These are phyloP conservation scores for Solanum hybrid DNA, from an alignment of 305 asterid species.

Conservation along the genomic window DNA sequence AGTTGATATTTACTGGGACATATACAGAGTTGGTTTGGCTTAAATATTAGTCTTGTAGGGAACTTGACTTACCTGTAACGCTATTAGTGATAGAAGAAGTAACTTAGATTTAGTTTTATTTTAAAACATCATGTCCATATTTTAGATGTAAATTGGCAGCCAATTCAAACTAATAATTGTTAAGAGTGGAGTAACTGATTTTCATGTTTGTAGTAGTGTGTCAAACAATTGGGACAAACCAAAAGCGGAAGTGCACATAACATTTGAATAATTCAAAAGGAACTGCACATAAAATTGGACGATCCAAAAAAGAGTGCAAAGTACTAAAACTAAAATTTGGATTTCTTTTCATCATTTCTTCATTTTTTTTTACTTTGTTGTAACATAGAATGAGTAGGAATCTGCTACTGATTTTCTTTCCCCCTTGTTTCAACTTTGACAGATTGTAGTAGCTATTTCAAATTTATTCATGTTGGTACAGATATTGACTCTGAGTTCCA, in stretches of 20 bases:
- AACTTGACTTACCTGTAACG: background rate
- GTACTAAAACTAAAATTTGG: background rate
- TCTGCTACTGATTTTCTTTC: background rate
- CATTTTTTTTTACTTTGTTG: background rate
- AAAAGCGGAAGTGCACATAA: background rate
- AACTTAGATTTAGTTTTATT: background rate
- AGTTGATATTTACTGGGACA: background rate
- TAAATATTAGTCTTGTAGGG: background rate
- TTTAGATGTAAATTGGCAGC: background rate
- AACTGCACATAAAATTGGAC: background rate
- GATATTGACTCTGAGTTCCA: background rate
- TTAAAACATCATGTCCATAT: background rate
- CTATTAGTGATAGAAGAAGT: background rate
- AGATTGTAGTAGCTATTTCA: background rate
- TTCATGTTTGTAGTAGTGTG: background rate
- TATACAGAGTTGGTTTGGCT: background rate
- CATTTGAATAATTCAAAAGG: background rate
- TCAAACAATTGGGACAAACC: background rate
- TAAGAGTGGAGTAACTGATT: background rate
- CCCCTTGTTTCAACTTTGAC: background rate
- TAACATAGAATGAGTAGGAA: background rate
- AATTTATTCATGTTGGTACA: background rate
- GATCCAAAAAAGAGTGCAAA: background rate
- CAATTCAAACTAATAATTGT: background rate
- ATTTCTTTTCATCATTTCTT: background rate